Evolutionary conservation across 768 basidiomycete genomes (phyloP).

Genomic region (Mrakia gelida): DNA sequence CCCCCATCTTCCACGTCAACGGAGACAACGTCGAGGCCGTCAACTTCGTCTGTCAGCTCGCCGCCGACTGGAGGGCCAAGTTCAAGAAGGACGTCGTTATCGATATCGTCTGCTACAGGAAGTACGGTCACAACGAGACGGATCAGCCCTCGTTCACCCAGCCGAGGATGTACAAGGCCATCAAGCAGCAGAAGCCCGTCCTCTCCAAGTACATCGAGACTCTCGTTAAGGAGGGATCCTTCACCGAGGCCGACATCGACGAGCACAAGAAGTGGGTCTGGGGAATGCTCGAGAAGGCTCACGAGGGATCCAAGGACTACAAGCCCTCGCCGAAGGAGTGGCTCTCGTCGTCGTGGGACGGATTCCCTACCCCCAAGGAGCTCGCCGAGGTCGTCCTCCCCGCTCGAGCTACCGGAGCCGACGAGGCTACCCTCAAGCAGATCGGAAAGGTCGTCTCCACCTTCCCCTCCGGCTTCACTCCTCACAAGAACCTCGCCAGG

Average conservation of each 20-base stretch:
- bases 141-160: conserved; percentile 99
- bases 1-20: conserved; percentile 99
- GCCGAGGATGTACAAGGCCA: conserved; percentile 96
- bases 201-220: conserved; percentile 88
- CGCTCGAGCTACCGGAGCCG: conserved; percentile 78
- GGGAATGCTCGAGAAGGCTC: conserved; percentile 96
- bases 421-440: conserved; percentile 68
- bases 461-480: conserved; percentile 76
- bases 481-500: conserved; percentile 89
- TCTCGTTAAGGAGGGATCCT: conserved; percentile 82
- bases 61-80: conserved; percentile 95
- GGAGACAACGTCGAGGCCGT: conserved; percentile 98
- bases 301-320: conserved; percentile 91
- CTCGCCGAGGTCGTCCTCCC: conserved; percentile 88
- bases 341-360: conserved; percentile 96
- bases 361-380: conserved; percentile 95
- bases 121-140: conserved; percentile 99
- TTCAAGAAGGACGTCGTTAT: conserved; percentile 99
- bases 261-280: conserved; percentile 99
- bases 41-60: conserved; percentile 96
- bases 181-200: conserved; percentile 86
- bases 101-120: conserved; percentile 97
- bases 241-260: conserved; percentile 92
- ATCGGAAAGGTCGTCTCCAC: conserved; percentile 83
- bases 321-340: conserved; percentile 91